Evolutionary conservation across 176 grass and related monocot species (phyloP), one percentile per base, ranked within the genome.

Genomic region (Phoenix dactylifera): DNA sequence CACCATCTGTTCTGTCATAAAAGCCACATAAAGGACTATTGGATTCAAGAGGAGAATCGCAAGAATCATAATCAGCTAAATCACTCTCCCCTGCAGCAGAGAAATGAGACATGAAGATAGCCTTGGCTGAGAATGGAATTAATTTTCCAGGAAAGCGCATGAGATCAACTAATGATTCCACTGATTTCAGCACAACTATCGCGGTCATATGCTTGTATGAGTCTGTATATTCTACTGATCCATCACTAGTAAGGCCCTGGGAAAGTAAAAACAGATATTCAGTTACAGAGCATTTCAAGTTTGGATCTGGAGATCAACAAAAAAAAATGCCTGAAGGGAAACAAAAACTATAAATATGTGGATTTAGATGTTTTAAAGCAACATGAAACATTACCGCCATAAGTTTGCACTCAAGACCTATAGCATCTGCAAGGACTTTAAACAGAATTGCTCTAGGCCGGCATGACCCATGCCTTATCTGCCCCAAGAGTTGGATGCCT

Each of bases 381-480:
- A 44, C 1, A 44, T 44, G 9, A 44, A 44, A 66, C 25, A 68
- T 70, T 91, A 97, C 93, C 93, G 88, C 79, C 24, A 91, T 28
- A 25, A 97, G 81, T 75, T 97, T 97, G 65, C 78, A 82, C 32
- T 97, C 87, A 65, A 97, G 77, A 74, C 87, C 81, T 66, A 91
- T 84, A 73, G 87, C 69, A 65, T 97, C 87, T 18, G 93, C 87
- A 77, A 97, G 84, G 60, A 97, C 84, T 82, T 97, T 97, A 70
- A 97, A 97, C 68, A 97, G 66, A 66, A 97, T 88, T 70, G 93
- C 93, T 51, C 82, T 83, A 58, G 84, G 81, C 65, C 93, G 74
- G 64, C 93, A 97, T 66, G 93, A 91, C 49, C 93, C 93, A 82
- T 97, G 93, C 74, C 84, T 88, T 70, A 97, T 97, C 59, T 92